Percentiles rank a stretch among this genome's conserved stretches.
phyloP scores from a whole-genome alignment of 2,329 filamentous ascomycete genomes.

The Claviceps pusilla region DNA sequence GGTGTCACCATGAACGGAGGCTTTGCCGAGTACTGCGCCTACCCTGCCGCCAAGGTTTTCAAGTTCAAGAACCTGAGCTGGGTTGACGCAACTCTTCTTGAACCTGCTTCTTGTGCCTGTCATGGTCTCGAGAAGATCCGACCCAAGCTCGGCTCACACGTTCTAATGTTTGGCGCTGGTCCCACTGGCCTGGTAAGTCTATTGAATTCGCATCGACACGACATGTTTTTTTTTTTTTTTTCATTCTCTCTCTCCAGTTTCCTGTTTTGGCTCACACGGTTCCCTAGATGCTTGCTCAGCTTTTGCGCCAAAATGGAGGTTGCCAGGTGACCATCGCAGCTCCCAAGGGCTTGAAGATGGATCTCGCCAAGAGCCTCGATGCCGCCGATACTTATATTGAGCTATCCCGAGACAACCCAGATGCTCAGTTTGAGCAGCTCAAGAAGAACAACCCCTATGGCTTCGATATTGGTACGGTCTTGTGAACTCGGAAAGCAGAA shows the following conservation, averaged over 20 bases:
- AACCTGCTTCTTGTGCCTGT: slow-evolving; percentile 56
- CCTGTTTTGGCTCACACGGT: background rate
- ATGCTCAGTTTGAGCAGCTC: slow-evolving; percentile 45
- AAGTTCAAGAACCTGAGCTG: slow-evolving; percentile 50
- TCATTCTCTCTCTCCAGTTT: no score
- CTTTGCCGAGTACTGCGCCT: slow-evolving; percentile 53
- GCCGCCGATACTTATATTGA: slow-evolving; percentile 40
- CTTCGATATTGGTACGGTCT: slow-evolving; percentile 45
- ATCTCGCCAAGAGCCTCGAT: slow-evolving; percentile 44
- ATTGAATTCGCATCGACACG: background rate
- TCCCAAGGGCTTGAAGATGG: slow-evolving; percentile 54
- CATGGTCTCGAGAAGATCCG: slow-evolving; percentile 56
- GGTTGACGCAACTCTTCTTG: slow-evolving; percentile 54
- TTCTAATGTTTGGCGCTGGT: slow-evolving; percentile 51
- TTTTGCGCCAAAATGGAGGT: slow-evolving; percentile 50
- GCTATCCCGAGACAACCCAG: slow-evolving; percentile 38
- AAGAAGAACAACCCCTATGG: slow-evolving; percentile 53
- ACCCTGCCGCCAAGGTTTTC: slow-evolving; percentile 42
- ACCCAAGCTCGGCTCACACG: slow-evolving; percentile 48
- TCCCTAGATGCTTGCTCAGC: slow-evolving; percentile 39
- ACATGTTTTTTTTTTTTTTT: background rate
- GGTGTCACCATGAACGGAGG: slow-evolving; percentile 55
- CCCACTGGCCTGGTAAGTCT: slow-evolving; percentile 45
- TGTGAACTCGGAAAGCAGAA: background rate
- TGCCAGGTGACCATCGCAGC: slow-evolving; percentile 57